Evolutionary conservation across 768 basidiomycete genomes (phyloP), one percentile per base, ranked within the genome.

Genomic region (Tylopilus subfusipes): DNA sequence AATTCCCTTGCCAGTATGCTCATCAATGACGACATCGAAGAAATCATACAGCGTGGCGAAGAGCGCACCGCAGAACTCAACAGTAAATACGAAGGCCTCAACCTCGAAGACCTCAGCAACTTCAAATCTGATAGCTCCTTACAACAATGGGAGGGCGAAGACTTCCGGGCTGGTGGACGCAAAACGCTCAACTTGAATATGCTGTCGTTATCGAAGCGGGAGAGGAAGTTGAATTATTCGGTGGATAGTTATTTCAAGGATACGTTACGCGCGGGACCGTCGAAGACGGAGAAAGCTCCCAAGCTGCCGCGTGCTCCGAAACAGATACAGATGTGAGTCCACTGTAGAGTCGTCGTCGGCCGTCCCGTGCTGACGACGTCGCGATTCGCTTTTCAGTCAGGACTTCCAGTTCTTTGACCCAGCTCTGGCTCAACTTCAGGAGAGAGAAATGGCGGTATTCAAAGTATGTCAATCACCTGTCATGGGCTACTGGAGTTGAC

Each of bases 331-430:
- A 82, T 92, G 92, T 92, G 51, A 55, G 88, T 76, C 12, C 18
- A 22, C 16, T n/a, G 14, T 14, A 7, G 14, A 27, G 31, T 16
- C 27, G 22, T 39, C 16, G n/a, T 25, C 13, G n/a, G 11, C 5
- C 34, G 14, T 34, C 13, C 4, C 9, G 14, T 31, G 2, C 34
- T 54, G 9, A 54, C 36, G n/a, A 12, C 30, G 25, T 25, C 21
- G 16, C 21, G 24, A 40, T 47, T 34, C 19, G 3, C 30, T 43
- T 19, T 52, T 24, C 63, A 94, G 91, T 59, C 88, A 94, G 72
- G 96, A 97, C 69, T 96, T 93, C 79, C 96, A 99, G 66, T 98
- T 99, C 78, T 98, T 91, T 75, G 89, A 94, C 8, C 82, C 85
- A 0, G 78, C 86, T 49, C 72, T 98, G 12, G 79, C 84, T 5